Evolutionary conservation across 345 rosid genomes (phyloP), one percentile per base, ranked within the genome.

Genomic region (Eucalyptus curtisii): DNA sequence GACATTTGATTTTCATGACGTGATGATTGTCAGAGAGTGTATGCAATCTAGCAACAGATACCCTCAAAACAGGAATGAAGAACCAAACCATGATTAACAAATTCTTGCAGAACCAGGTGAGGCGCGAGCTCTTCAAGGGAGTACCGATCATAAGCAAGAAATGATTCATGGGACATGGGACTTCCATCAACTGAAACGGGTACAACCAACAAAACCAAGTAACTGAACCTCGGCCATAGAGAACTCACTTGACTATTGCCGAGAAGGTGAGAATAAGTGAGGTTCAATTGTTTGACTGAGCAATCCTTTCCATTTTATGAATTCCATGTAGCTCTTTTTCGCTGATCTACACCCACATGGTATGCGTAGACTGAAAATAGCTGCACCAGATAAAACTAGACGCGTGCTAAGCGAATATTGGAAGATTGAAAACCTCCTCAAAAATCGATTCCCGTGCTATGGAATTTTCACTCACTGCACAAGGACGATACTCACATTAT

Each of bases 91-190:
- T 97, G 99, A 91, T 95, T 96, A 10, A 96, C 95, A 91, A 97
- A 97, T 91, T 96, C 99, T 91, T 97, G 99, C 48, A 97, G 92
- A 49, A 96, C 95, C 92, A 96, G 71, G 30, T 98, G 99, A 40
- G 99, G 97, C 88, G 93, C 97, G 49, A 95, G 97, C 91, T 94
- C 92, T 86, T 92, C 89, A 68, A 95, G 95, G 66, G 97, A 95
- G 88, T 84, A 91, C 82, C 90, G 90, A 91, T 96, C 97, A 87
- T 95, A 94, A 8, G 96, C 95, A 90, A 94, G 97, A 89, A 91
- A 95, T 87, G 95, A 82, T 89, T 96, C 91, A 68, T 95, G 99
- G 19, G 98, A 97, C 94, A 92, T 96, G 71, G 98, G 92, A 59
- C 94, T 96, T 92, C 99, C 99, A 93, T 97, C 99, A 87, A 96